Conservation (phyloP, 176 grass and related monocot genomes). For the barley (Hordeum vulgare) region MorexV3_pseudomolecules_assembly NC_058524.1:620120836-620121335, state of each 20-base stretch:
- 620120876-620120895: too few species aligned
- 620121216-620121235: constrained; percentile 16
- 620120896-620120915: too few species aligned
- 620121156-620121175: not conserved
- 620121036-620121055: not conserved
- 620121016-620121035: constrained; percentile 20
- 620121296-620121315: not conserved
- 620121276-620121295: not conserved
- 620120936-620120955: too few species aligned
- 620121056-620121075: not conserved
- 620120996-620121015: too few species aligned
- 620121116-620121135: constrained; percentile 14
- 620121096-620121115: constrained; percentile 47
- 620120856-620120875: too few species aligned
- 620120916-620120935: too few species aligned
- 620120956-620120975: too few species aligned
- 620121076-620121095: not conserved
- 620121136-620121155: not conserved
- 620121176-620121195: not conserved
- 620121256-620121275: not conserved
- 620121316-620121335: not conserved
- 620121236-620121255: constrained; percentile 29
- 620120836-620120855: too few species aligned
- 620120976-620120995: too few species aligned
- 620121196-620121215: not conserved